phyloP scores from a whole-genome alignment of 169 alveolate genomes.

The Plasmodium relictum region DNA sequence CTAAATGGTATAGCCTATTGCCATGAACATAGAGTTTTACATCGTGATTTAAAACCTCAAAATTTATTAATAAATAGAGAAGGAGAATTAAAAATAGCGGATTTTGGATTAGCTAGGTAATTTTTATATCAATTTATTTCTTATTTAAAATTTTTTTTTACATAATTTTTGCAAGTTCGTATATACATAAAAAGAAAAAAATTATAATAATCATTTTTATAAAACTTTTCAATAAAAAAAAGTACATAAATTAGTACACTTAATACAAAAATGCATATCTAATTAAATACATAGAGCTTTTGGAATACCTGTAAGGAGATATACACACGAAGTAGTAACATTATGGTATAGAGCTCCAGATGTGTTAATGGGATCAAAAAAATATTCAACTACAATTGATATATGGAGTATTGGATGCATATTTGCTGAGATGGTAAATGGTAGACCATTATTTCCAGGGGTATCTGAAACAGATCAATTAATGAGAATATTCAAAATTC shows the following conservation, averaged over 20 bases:
- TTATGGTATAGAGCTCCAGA: conserved; percentile 99
- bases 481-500: conserved; percentile 95
- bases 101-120: conserved; percentile 98
- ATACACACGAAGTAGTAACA: conserved; percentile 99
- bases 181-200: background rate
- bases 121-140: background rate
- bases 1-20: conserved; percentile 98
- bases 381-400: conserved; percentile 99
- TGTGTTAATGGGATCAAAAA: conserved; percentile 97
- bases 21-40: conserved; percentile 98
- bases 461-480: conserved; percentile 98
- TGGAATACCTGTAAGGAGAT: conserved; percentile 98
- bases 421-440: conserved; percentile 98
- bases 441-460: conserved; percentile 97
- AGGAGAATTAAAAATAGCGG: conserved; percentile 97
- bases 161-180: background rate
- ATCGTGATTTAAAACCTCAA: conserved; percentile 99
- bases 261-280: too few species aligned
- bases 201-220: background rate
- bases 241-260: background rate
- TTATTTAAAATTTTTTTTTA: background rate
- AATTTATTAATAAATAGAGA: conserved; percentile 95
- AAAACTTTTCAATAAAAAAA: background rate
- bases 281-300: conserved; percentile 92
- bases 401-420: conserved; percentile 99